Percentiles rank a stretch among this genome's conserved stretches.
These are phyloP conservation scores for Paramecium caudatum DNA, from an alignment of 73 alveolate genomes.

Conservation along the genomic window DNA sequence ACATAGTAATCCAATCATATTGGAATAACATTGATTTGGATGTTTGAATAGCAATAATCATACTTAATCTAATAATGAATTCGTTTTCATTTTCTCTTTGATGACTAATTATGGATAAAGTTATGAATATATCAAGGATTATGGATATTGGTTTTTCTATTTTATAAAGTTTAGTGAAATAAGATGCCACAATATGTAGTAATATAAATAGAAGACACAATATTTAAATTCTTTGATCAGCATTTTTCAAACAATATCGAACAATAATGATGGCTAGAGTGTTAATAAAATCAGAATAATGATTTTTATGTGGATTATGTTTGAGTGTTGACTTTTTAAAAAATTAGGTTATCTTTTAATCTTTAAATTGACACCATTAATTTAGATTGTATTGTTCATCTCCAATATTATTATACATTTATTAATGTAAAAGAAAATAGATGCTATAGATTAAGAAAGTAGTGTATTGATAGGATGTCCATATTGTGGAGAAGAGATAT, in stretches of 20 bases:
- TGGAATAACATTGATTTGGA: conserved; percentile 24
- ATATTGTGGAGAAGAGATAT: not conserved
- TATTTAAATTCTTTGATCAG: not conserved
- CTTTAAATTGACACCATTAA: conserved; percentile 58
- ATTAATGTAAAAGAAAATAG: not conserved
- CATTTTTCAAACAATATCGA: not conserved
- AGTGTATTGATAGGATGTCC: not conserved
- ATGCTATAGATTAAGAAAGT: not conserved
- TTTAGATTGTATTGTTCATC: conserved; percentile 39
- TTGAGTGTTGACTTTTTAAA: not conserved
- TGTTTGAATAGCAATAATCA: not conserved
- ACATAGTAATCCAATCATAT: conserved; percentile 7
- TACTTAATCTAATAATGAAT: not conserved
- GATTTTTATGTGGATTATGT: not conserved
- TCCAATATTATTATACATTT: conserved; percentile 36
- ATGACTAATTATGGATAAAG: not conserved
- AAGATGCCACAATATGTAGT: not conserved
- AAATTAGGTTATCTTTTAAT: conserved; percentile 4
- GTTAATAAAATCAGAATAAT: conserved; percentile 7
- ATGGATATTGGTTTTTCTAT: not conserved
- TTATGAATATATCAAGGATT: not conserved
- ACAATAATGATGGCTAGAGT: conserved; percentile 9
- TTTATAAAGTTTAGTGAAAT: not conserved
- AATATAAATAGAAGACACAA: not conserved
- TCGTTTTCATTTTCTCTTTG: conserved; percentile 50